These are phyloP conservation scores for Ceratocystis smalleyi DNA, from an alignment of 2,329 filamentous ascomycete species.

Conservation along the genomic window DNA sequence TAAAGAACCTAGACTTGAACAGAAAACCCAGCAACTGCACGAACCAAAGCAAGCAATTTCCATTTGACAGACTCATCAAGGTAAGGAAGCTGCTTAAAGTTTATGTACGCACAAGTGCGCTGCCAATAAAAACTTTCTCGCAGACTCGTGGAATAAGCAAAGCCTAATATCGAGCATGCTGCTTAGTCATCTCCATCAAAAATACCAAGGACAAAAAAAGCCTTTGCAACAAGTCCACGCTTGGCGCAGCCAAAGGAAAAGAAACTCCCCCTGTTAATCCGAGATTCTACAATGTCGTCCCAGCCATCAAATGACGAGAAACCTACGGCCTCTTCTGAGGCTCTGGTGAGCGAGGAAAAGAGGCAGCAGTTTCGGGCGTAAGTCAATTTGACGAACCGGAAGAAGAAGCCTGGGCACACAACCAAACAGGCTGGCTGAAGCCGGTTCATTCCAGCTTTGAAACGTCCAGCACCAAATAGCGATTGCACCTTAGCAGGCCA, in stretches of 20 bases:
- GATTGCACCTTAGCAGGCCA: not conserved
- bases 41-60: too few relatives aligned
- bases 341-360: slow-evolving; percentile 10
- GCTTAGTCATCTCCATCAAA: not conserved
- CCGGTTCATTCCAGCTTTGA: not conserved
- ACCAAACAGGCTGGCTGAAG: not conserved
- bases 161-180: not conserved
- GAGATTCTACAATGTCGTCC: slow-evolving; percentile 6
- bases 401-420: not conserved
- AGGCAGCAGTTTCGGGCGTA: slow-evolving; percentile 15
- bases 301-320: slow-evolving; percentile 8
- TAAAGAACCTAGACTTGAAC: too few relatives aligned
- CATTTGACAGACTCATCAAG: too few relatives aligned
- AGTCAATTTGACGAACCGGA: not conserved
- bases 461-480: not conserved
- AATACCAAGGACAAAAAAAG: not conserved
- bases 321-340: not conserved
- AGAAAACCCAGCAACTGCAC: too few relatives aligned
- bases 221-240: too few relatives aligned
- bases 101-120: too few relatives aligned
- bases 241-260: too few relatives aligned
- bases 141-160: too few relatives aligned
- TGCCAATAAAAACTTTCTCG: not conserved
- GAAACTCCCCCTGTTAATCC: not conserved
- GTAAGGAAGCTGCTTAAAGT: too few relatives aligned